Evolutionary conservation across 2,329 filamentous ascomycete genomes (phyloP).

Genomic region (Pseudogymnoascus sp.): DNA sequence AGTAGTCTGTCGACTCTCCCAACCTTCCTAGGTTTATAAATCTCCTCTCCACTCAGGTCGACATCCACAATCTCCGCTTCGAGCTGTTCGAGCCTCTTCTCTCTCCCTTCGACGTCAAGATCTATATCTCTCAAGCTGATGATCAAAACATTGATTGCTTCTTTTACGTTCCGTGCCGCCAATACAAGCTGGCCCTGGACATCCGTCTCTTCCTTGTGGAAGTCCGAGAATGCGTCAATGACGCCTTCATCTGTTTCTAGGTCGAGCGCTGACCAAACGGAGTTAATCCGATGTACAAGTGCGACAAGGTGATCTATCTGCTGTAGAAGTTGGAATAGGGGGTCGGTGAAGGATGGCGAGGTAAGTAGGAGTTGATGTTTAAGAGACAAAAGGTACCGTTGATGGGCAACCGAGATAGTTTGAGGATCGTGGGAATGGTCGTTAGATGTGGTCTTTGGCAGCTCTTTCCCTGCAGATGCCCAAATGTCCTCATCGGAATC

Average conservation of each 20-base stretch:
- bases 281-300: constrained; percentile 65
- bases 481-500: constrained; percentile 36
- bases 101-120: constrained; percentile 11
- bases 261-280: constrained; percentile 69
- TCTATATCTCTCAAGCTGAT: constrained; percentile 51
- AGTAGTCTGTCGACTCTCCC: constrained; percentile 76
- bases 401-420: constrained; percentile 71
- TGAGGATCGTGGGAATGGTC: constrained; percentile 64
- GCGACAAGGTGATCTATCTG: constrained; percentile 77
- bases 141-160: constrained; percentile 55
- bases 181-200: constrained; percentile 56
- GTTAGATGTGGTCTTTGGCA: constrained; percentile 14
- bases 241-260: constrained; percentile 77
- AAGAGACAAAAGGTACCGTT: constrained; percentile 64
- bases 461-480: constrained; percentile 27
- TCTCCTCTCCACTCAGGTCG: constrained; percentile 35
- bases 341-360: constrained; percentile 52
- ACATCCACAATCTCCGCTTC: constrained; percentile 27
- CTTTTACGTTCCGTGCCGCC: constrained; percentile 57
- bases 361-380: constrained; percentile 59
- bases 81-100: constrained; percentile 5
- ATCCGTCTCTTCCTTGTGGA: constrained; percentile 63
- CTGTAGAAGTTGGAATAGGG: constrained; percentile 58
- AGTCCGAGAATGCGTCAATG: constrained; percentile 64
- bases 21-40: constrained; percentile 63